Evolutionary conservation across 1,139 yeast genomes (phyloP).

Genomic region (Protomyces inundatus): DNA sequence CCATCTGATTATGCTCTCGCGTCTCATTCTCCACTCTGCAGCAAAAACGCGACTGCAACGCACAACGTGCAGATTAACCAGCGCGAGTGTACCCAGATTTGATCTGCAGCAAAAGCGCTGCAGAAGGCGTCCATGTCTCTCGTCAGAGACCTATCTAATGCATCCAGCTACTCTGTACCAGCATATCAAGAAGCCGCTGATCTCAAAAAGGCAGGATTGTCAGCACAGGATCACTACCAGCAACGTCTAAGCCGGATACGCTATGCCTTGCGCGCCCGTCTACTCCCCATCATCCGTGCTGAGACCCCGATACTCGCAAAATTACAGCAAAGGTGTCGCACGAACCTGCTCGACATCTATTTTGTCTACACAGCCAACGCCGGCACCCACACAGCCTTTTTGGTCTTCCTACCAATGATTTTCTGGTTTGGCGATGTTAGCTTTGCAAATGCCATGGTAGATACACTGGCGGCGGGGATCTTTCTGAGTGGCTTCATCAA

Average conservation of each 20-base stretch:
- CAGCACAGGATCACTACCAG: conserved; percentile 31
- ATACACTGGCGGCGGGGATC: conserved; percentile 78
- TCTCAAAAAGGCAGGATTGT: conserved; percentile 32
- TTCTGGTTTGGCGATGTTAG: conserved; percentile 71
- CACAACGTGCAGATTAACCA: too few relatives aligned
- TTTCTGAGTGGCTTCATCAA: conserved; percentile 71
- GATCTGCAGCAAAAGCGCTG: too few relatives aligned
- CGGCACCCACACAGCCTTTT: conserved; percentile 92
- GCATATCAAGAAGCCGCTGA: conserved; percentile 24
- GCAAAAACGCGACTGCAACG: too few relatives aligned
- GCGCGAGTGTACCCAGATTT: too few relatives aligned
- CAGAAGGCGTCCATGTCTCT: conserved; percentile 9
- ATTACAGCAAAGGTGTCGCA: conserved; percentile 46
- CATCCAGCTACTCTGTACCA: conserved; percentile 10
- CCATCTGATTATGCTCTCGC: too few relatives aligned
- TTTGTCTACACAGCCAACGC: conserved; percentile 86
- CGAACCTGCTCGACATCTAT: conserved; percentile 53
- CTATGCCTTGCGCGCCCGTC: conserved; percentile 50
- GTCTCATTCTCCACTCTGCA: too few relatives aligned
- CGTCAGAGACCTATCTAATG: conserved; percentile 15
- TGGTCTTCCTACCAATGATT: conserved; percentile 77
- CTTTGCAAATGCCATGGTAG: conserved; percentile 57
- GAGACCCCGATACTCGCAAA: conserved; percentile 62
- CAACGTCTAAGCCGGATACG: conserved; percentile 54
- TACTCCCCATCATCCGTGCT: conserved; percentile 56